phyloP scores from a whole-genome alignment of 139 green algal genomes.

The Micractinium conductrix region DNA sequence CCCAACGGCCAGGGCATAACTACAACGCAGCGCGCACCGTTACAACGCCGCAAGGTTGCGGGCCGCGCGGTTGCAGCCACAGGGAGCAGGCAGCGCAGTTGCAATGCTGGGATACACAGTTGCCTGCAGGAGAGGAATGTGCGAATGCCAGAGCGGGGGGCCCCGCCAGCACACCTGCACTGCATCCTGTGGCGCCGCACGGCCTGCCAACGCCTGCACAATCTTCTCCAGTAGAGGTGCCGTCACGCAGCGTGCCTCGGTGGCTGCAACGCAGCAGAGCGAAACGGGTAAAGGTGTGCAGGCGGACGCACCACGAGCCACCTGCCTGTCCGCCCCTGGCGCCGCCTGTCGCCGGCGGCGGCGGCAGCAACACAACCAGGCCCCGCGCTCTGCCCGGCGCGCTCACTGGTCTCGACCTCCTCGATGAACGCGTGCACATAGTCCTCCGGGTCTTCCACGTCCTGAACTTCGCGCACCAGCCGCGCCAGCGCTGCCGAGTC shows the following conservation, averaged over 20 bases:
- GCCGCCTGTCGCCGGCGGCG: too few relatives aligned
- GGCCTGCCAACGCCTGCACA: slow-evolving; percentile 20
- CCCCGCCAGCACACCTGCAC: slow-evolving; percentile 6
- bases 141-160: too few relatives aligned
- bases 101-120: too few relatives aligned
- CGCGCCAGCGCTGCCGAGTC: slow-evolving; percentile 43
- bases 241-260: slow-evolving; percentile 42
- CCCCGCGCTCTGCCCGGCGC: neutral
- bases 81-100: too few relatives aligned
- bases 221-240: slow-evolving; percentile 49
- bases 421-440: slow-evolving; percentile 48
- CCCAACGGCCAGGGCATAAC: too few relatives aligned
- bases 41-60: too few relatives aligned
- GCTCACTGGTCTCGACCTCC: slow-evolving; percentile 38
- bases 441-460: slow-evolving; percentile 44
- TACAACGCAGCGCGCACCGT: too few relatives aligned
- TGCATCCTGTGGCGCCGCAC: neutral
- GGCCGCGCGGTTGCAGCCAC: too few relatives aligned
- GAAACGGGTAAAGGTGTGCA: too few relatives aligned
- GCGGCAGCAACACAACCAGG: neutral
- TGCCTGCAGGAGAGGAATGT: too few relatives aligned
- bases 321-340: too few relatives aligned
- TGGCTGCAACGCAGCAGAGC: slow-evolving; percentile 3
- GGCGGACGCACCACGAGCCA: too few relatives aligned
- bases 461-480: slow-evolving; percentile 46